Evolutionary conservation across 2,329 filamentous ascomycete genomes (phyloP), one percentile per base, ranked within the genome.

Genomic region (Didymosphaeria variabile): DNA sequence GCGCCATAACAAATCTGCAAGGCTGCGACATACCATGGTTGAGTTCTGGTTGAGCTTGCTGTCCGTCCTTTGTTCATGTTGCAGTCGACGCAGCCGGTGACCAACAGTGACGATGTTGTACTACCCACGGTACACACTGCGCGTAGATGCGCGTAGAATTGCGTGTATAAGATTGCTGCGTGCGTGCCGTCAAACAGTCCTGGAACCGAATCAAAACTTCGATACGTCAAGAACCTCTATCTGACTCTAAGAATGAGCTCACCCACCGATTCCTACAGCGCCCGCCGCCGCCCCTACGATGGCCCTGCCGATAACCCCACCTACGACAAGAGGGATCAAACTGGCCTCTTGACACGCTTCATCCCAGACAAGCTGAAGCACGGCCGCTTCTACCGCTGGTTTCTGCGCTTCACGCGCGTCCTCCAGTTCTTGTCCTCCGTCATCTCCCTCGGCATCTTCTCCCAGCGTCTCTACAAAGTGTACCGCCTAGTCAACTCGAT

Each of bases 361-460:
- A 67, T 76, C 0, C 73, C 73, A 23, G 62, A 66, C 4, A 67
- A 58, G 15, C 59, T 75, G 46, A 72, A 69, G 53, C 53, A 67
- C 32, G 59, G 56, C 1, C 31, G 62, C 6, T 58, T 71, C 57
- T 76, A 74, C 64, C 66, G 66, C 31, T 66, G 60, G 59, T 61
- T 80, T 49, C 73, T 81, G 21, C 75, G 76, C 54, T 47, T 79
- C n/a, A 71, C 76, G 0, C 80, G 80, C 52, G 62, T 80, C 40
- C 63, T 82, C n/a, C 80, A 83, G 64, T 80, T 83, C 66, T 63
- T 82, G 51, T 82, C 79, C n/a, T 67, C 80, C 9, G 63, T 77
- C 57, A 72, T 79, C 61, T 82, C 81, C 3, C 75, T 83, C 29
- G 78, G 77, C 45, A 62, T 82, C 63, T 83, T 83, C 75, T 79